phyloP scores from a whole-genome alignment of 2,329 filamentous ascomycete species.

The Elsinoe fawcettii region DNA sequence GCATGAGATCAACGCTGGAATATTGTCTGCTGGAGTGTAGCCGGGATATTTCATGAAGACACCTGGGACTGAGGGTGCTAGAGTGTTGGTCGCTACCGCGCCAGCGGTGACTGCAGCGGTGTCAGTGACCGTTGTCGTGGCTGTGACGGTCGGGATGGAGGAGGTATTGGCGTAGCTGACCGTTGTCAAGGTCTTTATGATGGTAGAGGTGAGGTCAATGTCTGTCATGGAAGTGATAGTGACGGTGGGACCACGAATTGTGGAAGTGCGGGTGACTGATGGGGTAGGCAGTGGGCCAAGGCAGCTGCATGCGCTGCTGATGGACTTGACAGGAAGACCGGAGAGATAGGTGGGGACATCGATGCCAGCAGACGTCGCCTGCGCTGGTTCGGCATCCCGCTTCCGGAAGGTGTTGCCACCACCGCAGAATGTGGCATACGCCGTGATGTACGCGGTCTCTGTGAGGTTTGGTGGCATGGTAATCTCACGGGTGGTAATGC shows the following conservation, averaged over 20 bases:
- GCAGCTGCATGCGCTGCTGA: conserved; percentile 5
- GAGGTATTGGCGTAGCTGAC: conserved; percentile 12
- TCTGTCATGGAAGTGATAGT: neutral
- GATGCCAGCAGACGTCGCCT: neutral
- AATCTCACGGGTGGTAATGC: neutral
- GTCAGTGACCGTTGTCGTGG: neutral
- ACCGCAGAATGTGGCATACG: conserved; percentile 6
- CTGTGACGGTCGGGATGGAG: conserved; percentile 5
- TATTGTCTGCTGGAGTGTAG: neutral
- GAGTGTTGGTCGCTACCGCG: neutral
- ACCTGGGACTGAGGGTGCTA: neutral
- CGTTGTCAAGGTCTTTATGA: neutral
- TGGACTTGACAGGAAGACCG: neutral
- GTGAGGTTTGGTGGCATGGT: neutral
- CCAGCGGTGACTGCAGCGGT: neutral
- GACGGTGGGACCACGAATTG: neutral
- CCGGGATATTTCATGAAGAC: conserved; percentile 11
- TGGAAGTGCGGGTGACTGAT: neutral
- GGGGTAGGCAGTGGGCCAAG: neutral
- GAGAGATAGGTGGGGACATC: neutral
- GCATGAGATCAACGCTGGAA: conserved; percentile 1
- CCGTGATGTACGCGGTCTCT: neutral
- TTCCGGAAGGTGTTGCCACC: conserved; percentile 6
- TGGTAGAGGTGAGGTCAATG: neutral
- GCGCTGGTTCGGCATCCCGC: neutral